Percentiles rank a stretch among this genome's conserved stretches.
Conservation (phyloP, 2,329 filamentous ascomycete species). For the Eutypa lata region DNA sequence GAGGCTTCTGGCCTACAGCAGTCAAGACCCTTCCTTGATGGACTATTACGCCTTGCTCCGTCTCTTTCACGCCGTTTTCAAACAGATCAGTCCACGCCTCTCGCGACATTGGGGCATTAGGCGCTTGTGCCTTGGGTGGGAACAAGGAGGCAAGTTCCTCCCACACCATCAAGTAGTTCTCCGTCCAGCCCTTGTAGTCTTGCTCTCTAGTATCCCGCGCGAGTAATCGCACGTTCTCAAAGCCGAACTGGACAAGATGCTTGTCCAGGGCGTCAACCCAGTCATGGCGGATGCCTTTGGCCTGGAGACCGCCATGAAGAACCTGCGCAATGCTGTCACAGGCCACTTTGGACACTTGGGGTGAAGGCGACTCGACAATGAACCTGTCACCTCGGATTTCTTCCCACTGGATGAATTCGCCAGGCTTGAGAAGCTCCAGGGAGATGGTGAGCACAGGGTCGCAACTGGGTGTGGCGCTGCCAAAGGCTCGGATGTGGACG, state of each 20-base stretch:
- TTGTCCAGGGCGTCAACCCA: slow-evolving; percentile 8
- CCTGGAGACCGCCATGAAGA: slow-evolving; percentile 1
- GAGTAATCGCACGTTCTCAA: slow-evolving; percentile 4
- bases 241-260: slow-evolving; percentile 9
- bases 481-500: slow-evolving; percentile 19
- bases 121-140: slow-evolving; percentile 13
- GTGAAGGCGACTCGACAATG: slow-evolving; percentile 10
- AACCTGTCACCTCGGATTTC: slow-evolving; percentile 12
- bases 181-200: slow-evolving; percentile 23
- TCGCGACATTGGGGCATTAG: slow-evolving; percentile 14
- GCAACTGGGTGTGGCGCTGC: slow-evolving; percentile 10
- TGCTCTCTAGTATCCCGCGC: slow-evolving; percentile 2
- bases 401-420: slow-evolving; percentile 23
- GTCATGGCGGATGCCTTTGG: slow-evolving; percentile 5
- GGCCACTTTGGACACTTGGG: slow-evolving; percentile 6
- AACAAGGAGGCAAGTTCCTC: slow-evolving; percentile 19
- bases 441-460: slow-evolving; percentile 11
- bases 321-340: slow-evolving; percentile 12
- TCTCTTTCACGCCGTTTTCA: slow-evolving; percentile 17
- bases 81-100: slow-evolving; percentile 18
- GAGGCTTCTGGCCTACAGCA: slow-evolving; percentile 13
- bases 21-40: slow-evolving; percentile 10
- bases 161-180: slow-evolving; percentile 24
- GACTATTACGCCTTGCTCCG: slow-evolving; percentile 19
- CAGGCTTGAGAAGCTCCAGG: slow-evolving; percentile 18